Conservation (phyloP, 495 filamentous ascomycete genomes). For the Beverwykella pulmonaria region DNA sequence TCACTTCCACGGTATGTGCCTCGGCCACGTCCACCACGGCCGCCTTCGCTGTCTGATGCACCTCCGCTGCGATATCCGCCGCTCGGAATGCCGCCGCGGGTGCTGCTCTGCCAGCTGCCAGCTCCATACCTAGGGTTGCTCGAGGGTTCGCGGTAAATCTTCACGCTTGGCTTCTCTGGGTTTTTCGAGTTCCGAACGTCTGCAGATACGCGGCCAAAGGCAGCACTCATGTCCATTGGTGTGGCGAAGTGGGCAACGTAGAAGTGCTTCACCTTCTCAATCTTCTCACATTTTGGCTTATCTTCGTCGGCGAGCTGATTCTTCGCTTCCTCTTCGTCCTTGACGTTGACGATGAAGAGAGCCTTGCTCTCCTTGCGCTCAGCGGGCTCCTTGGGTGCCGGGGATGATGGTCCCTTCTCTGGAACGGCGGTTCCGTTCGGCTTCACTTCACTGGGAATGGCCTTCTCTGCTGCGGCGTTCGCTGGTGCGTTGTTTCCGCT, state of each 20-base stretch:
- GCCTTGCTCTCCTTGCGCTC: slow-evolving; percentile 63
- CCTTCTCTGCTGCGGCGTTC: slow-evolving; percentile 44
- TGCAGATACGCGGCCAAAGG: slow-evolving; percentile 69
- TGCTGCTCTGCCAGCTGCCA: slow-evolving; percentile 67
- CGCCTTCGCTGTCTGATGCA: slow-evolving; percentile 78
- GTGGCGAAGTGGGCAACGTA: slow-evolving; percentile 80
- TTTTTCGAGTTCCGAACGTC: slow-evolving; percentile 72
- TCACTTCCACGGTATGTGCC: slow-evolving; percentile 60
- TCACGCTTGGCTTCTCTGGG: slow-evolving; percentile 66
- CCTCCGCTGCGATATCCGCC: slow-evolving; percentile 53
- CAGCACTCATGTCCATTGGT: slow-evolving; percentile 73
- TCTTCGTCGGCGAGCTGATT: slow-evolving; percentile 81
- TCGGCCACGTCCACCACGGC: slow-evolving; percentile 65
- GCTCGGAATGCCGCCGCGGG: slow-evolving; percentile 61
- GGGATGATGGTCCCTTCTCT: slow-evolving; percentile 33
- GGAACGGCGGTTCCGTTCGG: slow-evolving; percentile 46
- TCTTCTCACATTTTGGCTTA: slow-evolving; percentile 70
- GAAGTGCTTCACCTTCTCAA: slow-evolving; percentile 76
- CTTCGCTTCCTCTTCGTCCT: slow-evolving; percentile 73
- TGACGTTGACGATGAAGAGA: slow-evolving; percentile 81
- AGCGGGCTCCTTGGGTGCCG: slow-evolving; percentile 34
- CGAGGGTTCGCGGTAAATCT: slow-evolving; percentile 67
- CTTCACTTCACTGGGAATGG: slow-evolving; percentile 43
- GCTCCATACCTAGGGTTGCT: slow-evolving; percentile 54
- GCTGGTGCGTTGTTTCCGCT: slow-evolving; percentile 41